These are phyloP conservation scores for Umbelopsis sp. DNA, from an alignment of 371 early-diverging fungal genomes.

Conservation along the genomic window DNA sequence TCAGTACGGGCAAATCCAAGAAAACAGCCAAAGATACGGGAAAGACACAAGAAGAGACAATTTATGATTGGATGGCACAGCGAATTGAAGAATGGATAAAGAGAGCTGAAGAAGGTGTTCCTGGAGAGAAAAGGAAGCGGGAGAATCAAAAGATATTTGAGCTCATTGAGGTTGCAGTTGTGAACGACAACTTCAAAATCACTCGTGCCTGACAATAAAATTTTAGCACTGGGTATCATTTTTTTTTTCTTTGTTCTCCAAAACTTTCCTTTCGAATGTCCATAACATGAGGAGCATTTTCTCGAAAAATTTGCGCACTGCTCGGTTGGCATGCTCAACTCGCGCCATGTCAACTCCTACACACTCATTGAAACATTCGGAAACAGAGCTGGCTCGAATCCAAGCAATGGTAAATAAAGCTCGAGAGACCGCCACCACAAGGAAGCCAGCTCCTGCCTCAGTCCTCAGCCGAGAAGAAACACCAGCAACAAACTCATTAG, in stretches of 20 bases:
- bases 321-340: too few relatives aligned
- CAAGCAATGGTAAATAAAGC: too few relatives aligned
- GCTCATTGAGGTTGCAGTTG: neutral
- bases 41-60: neutral
- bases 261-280: too few relatives aligned
- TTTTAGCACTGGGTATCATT: neutral
- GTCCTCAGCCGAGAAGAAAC: too few relatives aligned
- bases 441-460: too few relatives aligned
- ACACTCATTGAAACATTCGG: too few relatives aligned
- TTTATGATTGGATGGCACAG: neutral
- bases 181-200: neutral
- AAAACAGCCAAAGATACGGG: neutral
- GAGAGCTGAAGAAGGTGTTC: neutral
- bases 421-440: too few relatives aligned
- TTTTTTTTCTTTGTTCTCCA: neutral
- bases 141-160: neutral
- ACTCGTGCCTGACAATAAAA: conserved; percentile 13
- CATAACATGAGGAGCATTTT: too few relatives aligned
- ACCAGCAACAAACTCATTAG: too few relatives aligned
- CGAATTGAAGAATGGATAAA: conserved; percentile 9
- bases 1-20: neutral
- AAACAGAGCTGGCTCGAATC: too few relatives aligned
- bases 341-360: too few relatives aligned
- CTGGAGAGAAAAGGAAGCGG: conserved; percentile 1
- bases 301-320: too few relatives aligned